A percentile compares a stretch with the other conserved stretches of the same genome.
These are phyloP conservation scores for Rutstroemia sp. DNA, from an alignment of 2,329 filamentous ascomycete genomes.

Conservation along the genomic window DNA sequence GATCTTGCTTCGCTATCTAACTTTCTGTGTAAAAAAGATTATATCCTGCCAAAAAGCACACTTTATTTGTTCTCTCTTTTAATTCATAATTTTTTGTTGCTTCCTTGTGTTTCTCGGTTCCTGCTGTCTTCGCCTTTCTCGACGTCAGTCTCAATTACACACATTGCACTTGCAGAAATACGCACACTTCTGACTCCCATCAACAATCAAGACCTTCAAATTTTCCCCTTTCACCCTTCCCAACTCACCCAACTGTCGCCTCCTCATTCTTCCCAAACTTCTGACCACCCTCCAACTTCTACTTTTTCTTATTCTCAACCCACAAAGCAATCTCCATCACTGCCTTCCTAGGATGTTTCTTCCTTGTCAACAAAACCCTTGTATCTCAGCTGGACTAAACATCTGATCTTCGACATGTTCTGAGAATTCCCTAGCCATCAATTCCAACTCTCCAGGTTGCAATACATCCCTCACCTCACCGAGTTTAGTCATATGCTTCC, in stretches of 20 bases:
- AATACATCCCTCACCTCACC: not conserved
- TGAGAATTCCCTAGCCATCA: constrained; percentile 37
- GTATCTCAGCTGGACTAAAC: constrained; percentile 55
- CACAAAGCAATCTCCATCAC: constrained; percentile 45
- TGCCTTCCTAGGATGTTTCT: constrained; percentile 49
- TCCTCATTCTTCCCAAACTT: not conserved
- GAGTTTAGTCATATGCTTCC: not conserved
- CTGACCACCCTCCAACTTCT: constrained; percentile 3
- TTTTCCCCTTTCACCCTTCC: not conserved
- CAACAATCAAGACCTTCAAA: not conserved
- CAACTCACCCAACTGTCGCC: not conserved
- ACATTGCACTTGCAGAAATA: too few species aligned
- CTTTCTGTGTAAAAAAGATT: too few species aligned
- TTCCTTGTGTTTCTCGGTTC: too few species aligned
- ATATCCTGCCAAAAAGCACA: too few species aligned
- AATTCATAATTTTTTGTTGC: too few species aligned
- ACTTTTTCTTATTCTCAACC: constrained; percentile 41
- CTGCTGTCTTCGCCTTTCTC: too few species aligned
- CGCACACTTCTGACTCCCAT: not conserved
- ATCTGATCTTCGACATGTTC: constrained; percentile 42
- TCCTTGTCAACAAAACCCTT: constrained; percentile 58
- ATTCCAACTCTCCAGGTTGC: constrained; percentile 30
- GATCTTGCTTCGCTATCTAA: too few species aligned
- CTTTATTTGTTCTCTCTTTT: too few species aligned
- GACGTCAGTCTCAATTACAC: too few species aligned